Base-by-base conservation (phyloP, 306 rosid species). In the Fragaria ananassa region DNA sequence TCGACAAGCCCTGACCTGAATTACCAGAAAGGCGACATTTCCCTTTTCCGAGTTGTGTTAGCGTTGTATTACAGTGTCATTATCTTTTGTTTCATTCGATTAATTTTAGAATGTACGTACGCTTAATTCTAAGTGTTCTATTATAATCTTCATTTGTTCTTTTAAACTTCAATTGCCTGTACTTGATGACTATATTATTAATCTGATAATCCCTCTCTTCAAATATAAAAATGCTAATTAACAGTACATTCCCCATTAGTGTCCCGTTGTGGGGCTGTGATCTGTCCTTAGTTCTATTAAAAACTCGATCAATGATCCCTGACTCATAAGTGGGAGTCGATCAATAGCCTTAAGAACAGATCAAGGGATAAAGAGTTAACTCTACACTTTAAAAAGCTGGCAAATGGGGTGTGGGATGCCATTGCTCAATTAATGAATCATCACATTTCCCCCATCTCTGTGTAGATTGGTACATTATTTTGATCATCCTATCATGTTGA, bases 231-330 rank as follows among this genome's bases (percentile, higher is more conserved):
- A 53, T 71, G 47, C n/a, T 49, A 27, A 60, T 74, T 60, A 60
- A 61, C 70, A 61, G 57, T 74, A 47, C 64, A 73, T 27, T 61
- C 21, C n/a, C 69, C 70, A 74, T 45, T 74, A 74, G 31, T 58
- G 53, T 53, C 61, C 77, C 56, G 0, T 18, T 58, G 44, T 57
- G 31, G 70, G 70, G 8, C 25, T 42, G 54, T 74, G 54, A 27
- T 57, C 19, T 74, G 68, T 42, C 56, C 44, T 57, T 42, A 62
- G 41, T 42, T 42, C 27, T 41, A 73, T 57, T 73, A 25, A 57
- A 73, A 57, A 58, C 27, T 41, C 56, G 27, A 13, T 23, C 56
- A 42, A 7, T 14, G 8, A 74, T 0, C 34, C 68, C 56, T 39
- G 5, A 73, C 56, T 56, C 8, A 10, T 5, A n/a, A 23, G 76